A percentile compares a stretch with the other conserved stretches of the same genome.
Evolutionary conservation across 2,329 filamentous ascomycete genomes (phyloP).

Genomic region (Ascochyta pisi): DNA sequence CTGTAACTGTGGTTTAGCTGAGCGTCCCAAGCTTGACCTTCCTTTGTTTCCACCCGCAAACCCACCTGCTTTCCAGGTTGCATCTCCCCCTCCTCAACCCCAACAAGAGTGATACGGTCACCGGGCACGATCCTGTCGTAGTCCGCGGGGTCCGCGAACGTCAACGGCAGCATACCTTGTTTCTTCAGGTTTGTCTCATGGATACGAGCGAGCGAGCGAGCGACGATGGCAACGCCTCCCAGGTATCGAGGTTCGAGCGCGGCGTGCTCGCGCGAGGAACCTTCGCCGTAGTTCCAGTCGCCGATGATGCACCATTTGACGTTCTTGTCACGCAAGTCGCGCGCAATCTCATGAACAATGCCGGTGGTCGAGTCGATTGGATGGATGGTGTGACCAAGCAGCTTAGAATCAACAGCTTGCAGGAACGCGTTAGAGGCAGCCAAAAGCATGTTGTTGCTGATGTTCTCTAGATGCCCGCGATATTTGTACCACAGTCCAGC

Average conservation of each 20-base stretch:
- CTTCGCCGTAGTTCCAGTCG: constrained; percentile 43
- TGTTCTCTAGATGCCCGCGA: constrained; percentile 51
- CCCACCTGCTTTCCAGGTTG: constrained; percentile 36
- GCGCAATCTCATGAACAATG: constrained; percentile 40
- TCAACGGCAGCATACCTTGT: constrained; percentile 40
- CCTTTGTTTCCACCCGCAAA: constrained; percentile 36
- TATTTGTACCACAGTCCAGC: constrained; percentile 52
- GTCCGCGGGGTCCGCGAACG: constrained; percentile 25
- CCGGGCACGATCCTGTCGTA: constrained; percentile 28
- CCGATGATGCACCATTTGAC: constrained; percentile 45
- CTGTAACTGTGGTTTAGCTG: constrained; percentile 46
- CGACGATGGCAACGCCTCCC: constrained; percentile 32
- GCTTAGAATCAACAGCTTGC: constrained; percentile 19
- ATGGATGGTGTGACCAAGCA: constrained; percentile 38
- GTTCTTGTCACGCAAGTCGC: constrained; percentile 25
- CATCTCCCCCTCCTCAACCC: constrained; percentile 26
- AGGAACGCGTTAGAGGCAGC: constrained; percentile 44
- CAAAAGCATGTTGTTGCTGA: constrained; percentile 48
- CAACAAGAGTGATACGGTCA: constrained; percentile 27
- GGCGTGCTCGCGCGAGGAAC: constrained; percentile 17
- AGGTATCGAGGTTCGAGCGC: constrained; percentile 36
- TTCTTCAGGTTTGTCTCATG: constrained; percentile 43
- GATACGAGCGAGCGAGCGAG: constrained; percentile 37
- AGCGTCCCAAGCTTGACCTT: constrained; percentile 38
- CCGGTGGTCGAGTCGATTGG: constrained; percentile 17